Conservation (phyloP, 371 early-diverging fungal species). For the Circinella umbellata region DNA sequence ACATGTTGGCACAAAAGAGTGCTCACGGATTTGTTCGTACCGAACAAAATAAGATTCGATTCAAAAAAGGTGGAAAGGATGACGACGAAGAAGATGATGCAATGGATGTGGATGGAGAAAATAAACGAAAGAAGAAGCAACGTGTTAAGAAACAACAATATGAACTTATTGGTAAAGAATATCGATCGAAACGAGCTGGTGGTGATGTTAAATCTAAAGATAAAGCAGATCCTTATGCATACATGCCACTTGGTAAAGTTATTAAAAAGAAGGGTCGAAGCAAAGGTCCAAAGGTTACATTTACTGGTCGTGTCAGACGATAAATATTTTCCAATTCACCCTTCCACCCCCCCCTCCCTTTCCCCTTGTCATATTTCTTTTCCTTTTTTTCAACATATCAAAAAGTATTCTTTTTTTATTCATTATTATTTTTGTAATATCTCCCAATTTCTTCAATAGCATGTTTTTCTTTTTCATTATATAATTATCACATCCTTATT, state of each 20-base stretch:
- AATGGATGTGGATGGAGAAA: constrained; percentile 60
- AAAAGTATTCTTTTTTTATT: not conserved
- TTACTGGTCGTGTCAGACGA: constrained; percentile 51
- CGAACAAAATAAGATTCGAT: constrained; percentile 85
- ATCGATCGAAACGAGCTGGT: constrained; percentile 78
- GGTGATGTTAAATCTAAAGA: constrained; percentile 93
- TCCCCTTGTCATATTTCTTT: no score
- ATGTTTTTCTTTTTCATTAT: not conserved
- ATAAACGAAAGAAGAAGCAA: constrained; percentile 29
- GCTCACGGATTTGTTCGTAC: constrained; percentile 88
- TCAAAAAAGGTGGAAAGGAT: constrained; percentile 70
- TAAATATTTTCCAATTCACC: constrained; percentile 20
- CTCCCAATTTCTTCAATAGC: not conserved
- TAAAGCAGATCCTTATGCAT: constrained; percentile 93
- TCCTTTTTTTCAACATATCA: no score
- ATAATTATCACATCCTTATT: not conserved
- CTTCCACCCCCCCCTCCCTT: no score
- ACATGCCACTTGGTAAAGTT: constrained; percentile 82
- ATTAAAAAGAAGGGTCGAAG: constrained; percentile 55
- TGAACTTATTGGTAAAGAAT: constrained; percentile 60
- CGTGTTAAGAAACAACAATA: constrained; percentile 25
- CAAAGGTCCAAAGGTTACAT: constrained; percentile 44
- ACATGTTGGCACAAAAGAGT: constrained; percentile 78
- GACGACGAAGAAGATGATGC: constrained; percentile 57
- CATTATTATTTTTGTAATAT: not conserved